phyloP scores from a whole-genome alignment of 768 basidiomycete species.

The Termitomyces eurrhizus region DNA sequence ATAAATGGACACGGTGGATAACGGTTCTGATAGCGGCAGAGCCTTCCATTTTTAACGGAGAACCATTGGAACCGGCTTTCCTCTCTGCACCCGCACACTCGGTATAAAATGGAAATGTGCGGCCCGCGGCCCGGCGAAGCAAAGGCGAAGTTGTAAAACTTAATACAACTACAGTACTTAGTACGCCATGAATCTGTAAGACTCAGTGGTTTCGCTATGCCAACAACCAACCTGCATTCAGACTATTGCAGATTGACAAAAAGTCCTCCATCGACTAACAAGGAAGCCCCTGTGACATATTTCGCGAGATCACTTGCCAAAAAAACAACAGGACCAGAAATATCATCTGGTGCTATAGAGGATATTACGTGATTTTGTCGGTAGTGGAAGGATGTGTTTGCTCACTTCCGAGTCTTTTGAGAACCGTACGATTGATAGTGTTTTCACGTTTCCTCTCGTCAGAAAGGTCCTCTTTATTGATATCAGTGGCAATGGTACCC shows the following conservation, averaged over 20 bases:
- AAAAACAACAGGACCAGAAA: constrained; percentile 74
- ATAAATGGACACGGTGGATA: constrained; percentile 48
- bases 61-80: constrained; percentile 30
- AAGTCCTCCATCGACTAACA: constrained; percentile 70
- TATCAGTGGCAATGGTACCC: constrained; percentile 73
- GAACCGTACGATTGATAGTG: constrained; percentile 60
- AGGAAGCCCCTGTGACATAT: constrained; percentile 63
- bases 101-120: not conserved
- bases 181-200: not conserved
- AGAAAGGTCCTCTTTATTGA: constrained; percentile 72
- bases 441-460: constrained; percentile 53
- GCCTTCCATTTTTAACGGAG: constrained; percentile 44
- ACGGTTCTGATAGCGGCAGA: constrained; percentile 52
- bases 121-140: constrained; percentile 11
- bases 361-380: not conserved
- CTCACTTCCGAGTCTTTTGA: constrained; percentile 64
- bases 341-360: constrained; percentile 56
- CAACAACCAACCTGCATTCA: not conserved
- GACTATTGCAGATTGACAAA: constrained; percentile 67
- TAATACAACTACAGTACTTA: not conserved
- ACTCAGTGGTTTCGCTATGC: not conserved
- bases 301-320: constrained; percentile 67
- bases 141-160: not conserved
- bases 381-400: not conserved
- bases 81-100: constrained; percentile 15